These are phyloP conservation scores for Claviceps pazoutovae DNA, from an alignment of 2,329 filamentous ascomycete species.

Conservation along the genomic window DNA sequence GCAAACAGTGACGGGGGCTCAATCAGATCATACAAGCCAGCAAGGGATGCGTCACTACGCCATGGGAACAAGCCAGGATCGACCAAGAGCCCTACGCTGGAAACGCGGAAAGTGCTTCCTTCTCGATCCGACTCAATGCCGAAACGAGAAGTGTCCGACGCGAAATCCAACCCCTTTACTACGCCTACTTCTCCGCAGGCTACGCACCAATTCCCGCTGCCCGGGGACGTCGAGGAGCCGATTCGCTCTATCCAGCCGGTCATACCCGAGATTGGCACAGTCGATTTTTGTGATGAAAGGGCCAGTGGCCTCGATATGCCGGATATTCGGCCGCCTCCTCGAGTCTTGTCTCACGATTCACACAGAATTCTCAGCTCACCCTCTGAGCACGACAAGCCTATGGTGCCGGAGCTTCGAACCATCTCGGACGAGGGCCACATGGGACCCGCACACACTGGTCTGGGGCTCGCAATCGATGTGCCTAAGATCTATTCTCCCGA, in stretches of 20 bases:
- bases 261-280: slow-evolving; percentile 25
- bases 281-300: slow-evolving; percentile 17
- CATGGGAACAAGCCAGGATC: slow-evolving; percentile 26
- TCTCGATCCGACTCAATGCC: slow-evolving; percentile 30
- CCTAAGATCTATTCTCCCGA: slow-evolving; percentile 17
- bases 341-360: slow-evolving; percentile 16
- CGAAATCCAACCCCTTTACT: slow-evolving; percentile 22
- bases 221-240: slow-evolving; percentile 12
- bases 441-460: slow-evolving; percentile 15
- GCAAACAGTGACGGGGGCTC: slow-evolving; percentile 42
- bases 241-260: slow-evolving; percentile 20
- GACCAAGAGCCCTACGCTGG: slow-evolving; percentile 11
- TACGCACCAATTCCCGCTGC: slow-evolving; percentile 10
- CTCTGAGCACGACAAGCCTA: slow-evolving; percentile 7
- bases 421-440: slow-evolving; percentile 6
- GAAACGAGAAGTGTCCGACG: slow-evolving; percentile 21
- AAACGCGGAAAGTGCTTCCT: slow-evolving; percentile 16
- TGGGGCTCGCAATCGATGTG: slow-evolving; percentile 22
- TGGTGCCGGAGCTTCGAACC: slow-evolving; percentile 6
- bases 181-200: slow-evolving; percentile 20
- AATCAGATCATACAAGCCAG: slow-evolving; percentile 35
- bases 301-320: slow-evolving; percentile 12
- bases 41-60: slow-evolving; percentile 29
- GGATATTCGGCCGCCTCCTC: slow-evolving; percentile 16
- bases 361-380: slow-evolving; percentile 12